phyloP scores from a whole-genome alignment of 257 asterid genomes.

The Verbascum thapsus region DNA sequence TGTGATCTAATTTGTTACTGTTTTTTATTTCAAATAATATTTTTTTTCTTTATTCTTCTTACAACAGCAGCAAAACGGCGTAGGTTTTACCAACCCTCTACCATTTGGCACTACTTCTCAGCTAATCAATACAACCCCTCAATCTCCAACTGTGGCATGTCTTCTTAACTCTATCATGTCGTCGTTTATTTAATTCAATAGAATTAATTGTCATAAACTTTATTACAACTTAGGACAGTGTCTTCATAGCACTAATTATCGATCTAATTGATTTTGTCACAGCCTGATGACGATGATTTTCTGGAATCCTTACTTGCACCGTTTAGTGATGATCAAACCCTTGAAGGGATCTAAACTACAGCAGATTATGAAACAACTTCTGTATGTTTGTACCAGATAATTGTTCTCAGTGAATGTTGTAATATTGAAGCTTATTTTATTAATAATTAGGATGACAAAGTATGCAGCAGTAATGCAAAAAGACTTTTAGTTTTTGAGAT shows the following conservation, averaged over 20 bases:
- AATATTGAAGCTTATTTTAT: slow-evolving; percentile 6
- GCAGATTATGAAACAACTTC: neutral
- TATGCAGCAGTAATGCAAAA: neutral
- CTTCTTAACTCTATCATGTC: neutral
- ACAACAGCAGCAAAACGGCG: slow-evolving; percentile 3
- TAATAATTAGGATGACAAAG: neutral
- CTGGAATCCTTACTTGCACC: slow-evolving; percentile 46
- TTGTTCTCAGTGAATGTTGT: neutral
- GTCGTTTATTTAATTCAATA: neutral
- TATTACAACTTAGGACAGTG: neutral
- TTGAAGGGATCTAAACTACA: slow-evolving; percentile 24
- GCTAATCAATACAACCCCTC: slow-evolving; percentile 9
- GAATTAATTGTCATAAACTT: neutral
- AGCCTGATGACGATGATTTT: slow-evolving; percentile 43
- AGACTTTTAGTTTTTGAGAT: neutral
- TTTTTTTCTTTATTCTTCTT: slow-evolving; percentile 9
- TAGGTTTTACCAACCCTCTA: slow-evolving; percentile 12
- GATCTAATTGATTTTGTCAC: neutral
- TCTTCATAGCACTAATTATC: neutral
- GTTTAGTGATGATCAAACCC: slow-evolving; percentile 28
- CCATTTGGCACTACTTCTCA: slow-evolving; percentile 22
- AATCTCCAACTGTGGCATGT: slow-evolving; percentile 34
- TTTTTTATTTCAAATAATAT: neutral
- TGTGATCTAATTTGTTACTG: neutral
- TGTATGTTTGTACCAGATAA: neutral